phyloP scores from a whole-genome alignment of 345 rosid genomes.

The Adansonia digitata region DNA sequence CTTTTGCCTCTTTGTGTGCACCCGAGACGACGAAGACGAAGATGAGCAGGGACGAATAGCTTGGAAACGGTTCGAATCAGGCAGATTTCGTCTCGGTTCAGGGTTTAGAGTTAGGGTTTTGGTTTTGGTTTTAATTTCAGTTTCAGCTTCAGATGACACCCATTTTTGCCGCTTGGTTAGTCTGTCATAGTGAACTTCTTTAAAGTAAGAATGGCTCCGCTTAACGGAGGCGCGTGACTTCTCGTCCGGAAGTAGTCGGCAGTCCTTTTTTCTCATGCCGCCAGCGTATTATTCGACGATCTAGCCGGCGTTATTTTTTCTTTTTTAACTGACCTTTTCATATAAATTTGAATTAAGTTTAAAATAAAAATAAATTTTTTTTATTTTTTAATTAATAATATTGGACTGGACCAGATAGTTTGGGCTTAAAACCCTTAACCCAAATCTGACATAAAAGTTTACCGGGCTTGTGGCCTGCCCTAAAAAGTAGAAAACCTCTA shows the following conservation, averaged over 20 bases:
- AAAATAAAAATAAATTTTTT: no score
- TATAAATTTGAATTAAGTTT: neutral
- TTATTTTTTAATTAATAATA: no score
- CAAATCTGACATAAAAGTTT: no score
- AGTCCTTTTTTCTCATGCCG: neutral
- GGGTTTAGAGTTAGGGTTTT: neutral
- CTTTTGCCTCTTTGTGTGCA: neutral
- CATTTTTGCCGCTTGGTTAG: neutral
- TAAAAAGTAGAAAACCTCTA: no score
- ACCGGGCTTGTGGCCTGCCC: no score
- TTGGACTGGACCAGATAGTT: no score
- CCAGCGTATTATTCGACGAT: neutral
- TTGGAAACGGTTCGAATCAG: neutral
- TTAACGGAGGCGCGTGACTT: neutral
- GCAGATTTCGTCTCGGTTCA: neutral
- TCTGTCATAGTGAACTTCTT: neutral
- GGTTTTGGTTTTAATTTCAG: neutral
- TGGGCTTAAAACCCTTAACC: no score
- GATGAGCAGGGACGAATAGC: slow-evolving; percentile 7
- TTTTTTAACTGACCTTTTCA: neutral
- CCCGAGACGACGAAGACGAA: neutral
- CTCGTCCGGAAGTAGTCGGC: neutral
- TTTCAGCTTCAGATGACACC: neutral
- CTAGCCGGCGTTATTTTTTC: neutral
- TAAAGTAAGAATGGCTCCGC: slow-evolving; percentile 7